These are phyloP conservation scores for Huiozyma naganishii DNA, from an alignment of 805 yeast species.

Conservation along the genomic window DNA sequence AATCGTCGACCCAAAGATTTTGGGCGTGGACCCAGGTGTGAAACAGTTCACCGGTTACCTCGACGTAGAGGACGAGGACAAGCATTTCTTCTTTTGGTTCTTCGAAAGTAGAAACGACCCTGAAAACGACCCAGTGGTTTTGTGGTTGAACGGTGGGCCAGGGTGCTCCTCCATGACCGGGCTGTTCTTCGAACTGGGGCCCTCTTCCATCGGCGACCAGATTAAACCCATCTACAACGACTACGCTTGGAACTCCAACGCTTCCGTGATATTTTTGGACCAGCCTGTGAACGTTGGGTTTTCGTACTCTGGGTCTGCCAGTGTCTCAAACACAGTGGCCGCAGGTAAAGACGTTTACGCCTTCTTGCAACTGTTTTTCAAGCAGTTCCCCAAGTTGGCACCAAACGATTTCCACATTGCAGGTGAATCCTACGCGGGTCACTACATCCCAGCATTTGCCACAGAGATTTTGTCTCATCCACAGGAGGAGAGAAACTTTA, in stretches of 20 bases:
- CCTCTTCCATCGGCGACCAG: constrained; percentile 50
- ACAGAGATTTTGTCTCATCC: constrained; percentile 58
- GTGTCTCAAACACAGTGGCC: constrained; percentile 61
- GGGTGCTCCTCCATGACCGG: constrained; percentile 99
- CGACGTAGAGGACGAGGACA: constrained; percentile 73
- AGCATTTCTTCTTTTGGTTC: constrained; percentile 77
- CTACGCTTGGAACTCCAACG: constrained; percentile 78
- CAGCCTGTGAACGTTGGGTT: constrained; percentile 96
- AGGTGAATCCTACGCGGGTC: constrained; percentile 97
- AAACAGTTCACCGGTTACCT: constrained; percentile 80
- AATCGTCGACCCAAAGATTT: constrained; percentile 42
- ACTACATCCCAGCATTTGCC: constrained; percentile 86
- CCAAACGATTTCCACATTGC: constrained; percentile 64
- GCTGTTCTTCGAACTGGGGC: constrained; percentile 89
- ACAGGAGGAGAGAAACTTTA: constrained; percentile 41
- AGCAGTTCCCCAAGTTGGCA: constrained; percentile 71
- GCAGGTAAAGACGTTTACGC: constrained; percentile 38
- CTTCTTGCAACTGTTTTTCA: constrained; percentile 58
- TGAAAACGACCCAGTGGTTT: constrained; percentile 67
- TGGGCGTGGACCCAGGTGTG: constrained; percentile 68
- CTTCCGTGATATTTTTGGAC: constrained; percentile 77
- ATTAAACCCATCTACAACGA: constrained; percentile 42
- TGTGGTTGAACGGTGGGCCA: constrained; percentile 98
- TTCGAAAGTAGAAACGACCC: constrained; percentile 88
- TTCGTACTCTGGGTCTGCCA: constrained; percentile 48